A percentile compares a stretch with the other conserved stretches of the same genome.
These are phyloP conservation scores for Cylindrotheca fusiformis DNA, from an alignment of 108 stramenopile genomes.

Conservation along the genomic window DNA sequence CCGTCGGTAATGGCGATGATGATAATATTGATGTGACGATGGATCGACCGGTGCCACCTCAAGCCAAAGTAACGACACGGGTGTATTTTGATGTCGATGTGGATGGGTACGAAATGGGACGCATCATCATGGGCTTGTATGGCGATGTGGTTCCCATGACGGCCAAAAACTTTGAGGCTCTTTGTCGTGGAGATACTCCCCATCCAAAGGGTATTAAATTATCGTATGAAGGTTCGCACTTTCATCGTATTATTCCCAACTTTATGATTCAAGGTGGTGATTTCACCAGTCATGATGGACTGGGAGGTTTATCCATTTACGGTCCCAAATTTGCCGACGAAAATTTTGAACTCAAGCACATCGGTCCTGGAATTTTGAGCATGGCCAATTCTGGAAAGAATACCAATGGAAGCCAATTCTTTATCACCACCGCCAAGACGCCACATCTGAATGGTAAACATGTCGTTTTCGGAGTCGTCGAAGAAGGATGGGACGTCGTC, in stretches of 20 bases:
- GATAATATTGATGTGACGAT: constrained; percentile 19
- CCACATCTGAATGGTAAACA: constrained; percentile 92
- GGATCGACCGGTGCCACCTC: constrained; percentile 24
- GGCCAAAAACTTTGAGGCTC: constrained; percentile 79
- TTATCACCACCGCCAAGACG: constrained; percentile 85
- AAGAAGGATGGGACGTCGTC: constrained; percentile 78
- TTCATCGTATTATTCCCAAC: constrained; percentile 93
- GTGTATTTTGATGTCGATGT: constrained; percentile 86
- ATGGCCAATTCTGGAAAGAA: constrained; percentile 96
- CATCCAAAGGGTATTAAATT: constrained; percentile 55
- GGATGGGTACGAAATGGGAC: constrained; percentile 66
- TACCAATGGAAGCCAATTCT: constrained; percentile 91
- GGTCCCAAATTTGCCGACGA: constrained; percentile 90
- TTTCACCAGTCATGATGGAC: constrained; percentile 93
- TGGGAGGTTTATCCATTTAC: constrained; percentile 77
- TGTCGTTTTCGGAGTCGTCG: constrained; percentile 79
- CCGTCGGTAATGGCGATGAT: constrained; percentile 6
- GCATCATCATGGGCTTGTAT: constrained; percentile 90
- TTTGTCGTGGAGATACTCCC: constrained; percentile 64
- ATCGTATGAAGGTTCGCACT: constrained; percentile 76
- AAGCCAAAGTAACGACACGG: constrained; percentile 53
- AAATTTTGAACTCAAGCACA: constrained; percentile 92
- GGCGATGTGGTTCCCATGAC: constrained; percentile 90
- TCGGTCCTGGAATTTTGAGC: constrained; percentile 76
- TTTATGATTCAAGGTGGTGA: constrained; percentile 94